phyloP scores from a whole-genome alignment of 106 monocot species.

The Dendrobium nobile region DNA sequence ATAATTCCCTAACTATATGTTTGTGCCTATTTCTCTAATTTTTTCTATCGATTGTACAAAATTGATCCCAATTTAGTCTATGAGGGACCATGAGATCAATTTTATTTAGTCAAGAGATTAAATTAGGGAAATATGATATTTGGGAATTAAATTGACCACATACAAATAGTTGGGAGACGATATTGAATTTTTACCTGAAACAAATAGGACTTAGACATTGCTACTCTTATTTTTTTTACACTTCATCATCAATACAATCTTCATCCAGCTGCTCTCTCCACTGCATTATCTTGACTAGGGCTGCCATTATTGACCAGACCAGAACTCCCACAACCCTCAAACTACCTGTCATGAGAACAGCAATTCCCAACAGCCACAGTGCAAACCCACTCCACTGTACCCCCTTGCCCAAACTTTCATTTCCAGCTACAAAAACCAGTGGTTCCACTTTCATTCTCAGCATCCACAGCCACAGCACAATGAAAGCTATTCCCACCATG shows the following conservation, averaged over 20 bases:
- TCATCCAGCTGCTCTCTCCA: neutral
- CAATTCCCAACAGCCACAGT: conserved; percentile 8
- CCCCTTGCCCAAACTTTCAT: neutral
- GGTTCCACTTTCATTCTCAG: conserved; percentile 12
- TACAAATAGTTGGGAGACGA: too few species aligned
- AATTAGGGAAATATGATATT: too few species aligned
- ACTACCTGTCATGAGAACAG: conserved; percentile 7
- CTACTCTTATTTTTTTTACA: neutral
- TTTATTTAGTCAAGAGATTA: too few species aligned
- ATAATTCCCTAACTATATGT: too few species aligned
- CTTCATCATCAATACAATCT: neutral
- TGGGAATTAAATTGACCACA: too few species aligned
- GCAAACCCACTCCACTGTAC: neutral
- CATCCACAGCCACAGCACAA: conserved; percentile 13
- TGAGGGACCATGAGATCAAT: too few species aligned
- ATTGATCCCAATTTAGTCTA: too few species aligned
- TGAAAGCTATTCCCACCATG: conserved; percentile 7
- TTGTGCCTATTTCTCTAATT: too few species aligned
- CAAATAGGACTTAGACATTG: too few species aligned
- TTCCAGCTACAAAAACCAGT: conserved; percentile 3
- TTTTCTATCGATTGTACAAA: too few species aligned
- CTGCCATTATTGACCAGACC: neutral
- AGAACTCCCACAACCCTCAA: conserved; percentile 8
- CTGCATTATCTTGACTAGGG: neutral
- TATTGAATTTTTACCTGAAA: too few species aligned